These are phyloP conservation scores for Neofusicoccum umdonicola DNA, from an alignment of 2,329 filamentous ascomycete genomes.

Conservation along the genomic window DNA sequence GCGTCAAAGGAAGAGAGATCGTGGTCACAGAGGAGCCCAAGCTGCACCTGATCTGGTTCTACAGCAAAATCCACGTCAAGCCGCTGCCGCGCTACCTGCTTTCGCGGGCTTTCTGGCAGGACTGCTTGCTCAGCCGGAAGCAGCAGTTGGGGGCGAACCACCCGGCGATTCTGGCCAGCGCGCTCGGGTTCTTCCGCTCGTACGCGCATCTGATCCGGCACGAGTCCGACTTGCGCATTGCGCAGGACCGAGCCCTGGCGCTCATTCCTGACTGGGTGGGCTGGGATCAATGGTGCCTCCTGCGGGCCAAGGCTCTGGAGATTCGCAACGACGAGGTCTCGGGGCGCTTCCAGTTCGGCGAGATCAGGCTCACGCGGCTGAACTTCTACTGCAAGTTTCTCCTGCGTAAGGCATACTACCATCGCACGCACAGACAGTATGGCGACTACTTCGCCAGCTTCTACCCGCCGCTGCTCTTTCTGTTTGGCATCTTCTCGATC, in stretches of 20 bases:
- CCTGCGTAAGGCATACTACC: constrained; percentile 24
- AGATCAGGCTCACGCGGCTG: constrained; percentile 44
- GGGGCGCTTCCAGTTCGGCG: constrained; percentile 44
- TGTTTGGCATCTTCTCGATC: too few relatives aligned
- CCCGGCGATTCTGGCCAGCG: not conserved
- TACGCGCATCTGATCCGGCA: constrained; percentile 42
- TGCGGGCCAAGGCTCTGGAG: constrained; percentile 17
- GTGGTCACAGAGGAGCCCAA: constrained; percentile 22
- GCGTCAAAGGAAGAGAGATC: constrained; percentile 23
- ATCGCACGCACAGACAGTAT: not conserved
- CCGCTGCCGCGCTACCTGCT: constrained; percentile 25
- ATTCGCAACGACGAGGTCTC: constrained; percentile 35
- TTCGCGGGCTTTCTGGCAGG: constrained; percentile 21
- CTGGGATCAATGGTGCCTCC: constrained; percentile 25
- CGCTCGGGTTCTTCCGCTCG: constrained; percentile 34
- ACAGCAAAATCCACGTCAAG: constrained; percentile 25
- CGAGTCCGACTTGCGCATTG: constrained; percentile 39
- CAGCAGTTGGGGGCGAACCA: not conserved
- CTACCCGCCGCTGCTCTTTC: too few relatives aligned
- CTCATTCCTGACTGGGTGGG: constrained; percentile 27
- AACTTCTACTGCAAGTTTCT: constrained; percentile 44
- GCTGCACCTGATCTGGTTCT: constrained; percentile 24
- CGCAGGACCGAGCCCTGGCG: constrained; percentile 24
- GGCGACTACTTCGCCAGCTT: too few relatives aligned
- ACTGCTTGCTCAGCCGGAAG: not conserved